Evolutionary conservation across 2,329 filamentous ascomycete species (phyloP), one percentile per base, ranked within the genome.

Genomic region (Pseudogymnoascus sp.): DNA sequence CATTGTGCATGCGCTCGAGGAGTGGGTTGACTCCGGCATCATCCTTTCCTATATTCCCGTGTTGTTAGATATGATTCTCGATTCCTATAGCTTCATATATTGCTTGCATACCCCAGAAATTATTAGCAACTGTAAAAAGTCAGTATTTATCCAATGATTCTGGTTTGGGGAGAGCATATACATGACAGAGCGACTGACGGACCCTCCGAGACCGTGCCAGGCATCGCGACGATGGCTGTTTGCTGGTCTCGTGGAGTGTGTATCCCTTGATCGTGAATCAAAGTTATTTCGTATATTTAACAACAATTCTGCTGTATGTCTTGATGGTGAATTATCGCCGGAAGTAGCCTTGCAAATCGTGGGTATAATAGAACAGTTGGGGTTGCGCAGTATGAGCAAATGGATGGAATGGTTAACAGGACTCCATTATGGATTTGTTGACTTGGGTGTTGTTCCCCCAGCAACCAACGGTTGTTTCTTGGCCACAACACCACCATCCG

Each of bases 11-110:
- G 72, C 94, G 93, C 74, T 93, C 90, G 31, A 99, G 82, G 71
- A 99, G 84, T 63, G 94, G 95, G 52, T 82, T 82, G 71, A 99
- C 92, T 73, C 94, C 95, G 60, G 93, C 94, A 80, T 99, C 94
- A 74, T 97, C 93, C 80, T 96, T 97, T 66, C 94, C 48, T 55
- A 27, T 55, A 21, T 55, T 21, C 48, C 48, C 27, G n/a, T 55
- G 10, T 55, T 55, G 48, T 55, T 55, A 55, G 48, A 35, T n/a
- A 35, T 55, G 48, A 18, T 33, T 33, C 48, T 55, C 15, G 12
- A 12, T 3, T 33, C 29, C 29, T 33, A 8, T 13, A 10, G 15
- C 10, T 21, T 55, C 9, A 13, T 35, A 15, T 9, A 33, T 35
- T 55, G 48, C 48, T 33, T 55, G 29, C 48, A 55, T 55, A 55